Evolutionary conservation across 2,329 filamentous ascomycete genomes (phyloP).

Genomic region (Paecilomyces sp.): DNA sequence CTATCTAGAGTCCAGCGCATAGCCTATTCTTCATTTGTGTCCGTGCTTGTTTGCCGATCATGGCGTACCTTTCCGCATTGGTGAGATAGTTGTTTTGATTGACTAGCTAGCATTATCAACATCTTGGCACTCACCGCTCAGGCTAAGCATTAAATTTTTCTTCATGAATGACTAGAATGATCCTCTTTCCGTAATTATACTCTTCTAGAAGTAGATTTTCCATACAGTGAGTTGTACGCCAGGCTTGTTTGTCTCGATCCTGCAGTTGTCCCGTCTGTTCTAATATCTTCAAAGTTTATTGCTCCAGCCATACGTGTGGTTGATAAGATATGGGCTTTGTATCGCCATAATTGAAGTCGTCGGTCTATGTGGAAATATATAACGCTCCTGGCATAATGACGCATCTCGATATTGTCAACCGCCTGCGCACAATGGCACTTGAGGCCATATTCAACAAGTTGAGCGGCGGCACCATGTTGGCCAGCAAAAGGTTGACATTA

Average conservation of each 20-base stretch:
- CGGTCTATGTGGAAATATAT: background rate
- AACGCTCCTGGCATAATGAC: background rate
- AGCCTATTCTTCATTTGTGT: background rate
- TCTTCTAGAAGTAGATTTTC: background rate
- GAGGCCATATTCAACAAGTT: background rate
- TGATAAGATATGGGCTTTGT: background rate
- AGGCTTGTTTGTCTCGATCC: background rate
- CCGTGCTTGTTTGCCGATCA: background rate
- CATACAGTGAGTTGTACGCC: background rate
- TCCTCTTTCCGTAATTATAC: background rate
- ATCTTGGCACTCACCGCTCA: background rate
- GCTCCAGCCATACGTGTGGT: background rate
- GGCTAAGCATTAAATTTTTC: background rate
- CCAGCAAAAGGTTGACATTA: slow-evolving; percentile 48
- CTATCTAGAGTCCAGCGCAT: no score
- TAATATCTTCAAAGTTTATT: background rate
- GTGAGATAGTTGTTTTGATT: background rate
- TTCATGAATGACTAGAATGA: background rate
- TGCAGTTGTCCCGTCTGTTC: background rate
- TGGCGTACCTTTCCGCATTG: background rate
- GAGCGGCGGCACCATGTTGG: slow-evolving; percentile 1
- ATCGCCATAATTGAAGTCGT: background rate
- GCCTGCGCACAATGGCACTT: background rate
- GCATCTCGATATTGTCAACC: no score
- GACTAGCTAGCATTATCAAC: background rate